These are phyloP conservation scores for Noccaea bulbosa DNA, from an alignment of 345 rosid genomes.

Conservation along the genomic window DNA sequence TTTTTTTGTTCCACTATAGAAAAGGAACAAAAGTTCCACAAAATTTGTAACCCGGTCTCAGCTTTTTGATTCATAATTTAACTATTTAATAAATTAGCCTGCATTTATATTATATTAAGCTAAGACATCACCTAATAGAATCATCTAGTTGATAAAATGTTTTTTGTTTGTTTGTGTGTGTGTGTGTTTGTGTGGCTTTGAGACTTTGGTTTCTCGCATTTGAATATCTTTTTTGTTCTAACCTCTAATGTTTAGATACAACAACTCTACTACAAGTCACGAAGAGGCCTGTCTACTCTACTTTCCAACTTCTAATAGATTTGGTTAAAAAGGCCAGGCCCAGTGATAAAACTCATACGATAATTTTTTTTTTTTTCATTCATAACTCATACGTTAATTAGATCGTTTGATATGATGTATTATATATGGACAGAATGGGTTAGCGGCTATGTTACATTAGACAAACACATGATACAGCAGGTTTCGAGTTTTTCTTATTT, in stretches of 20 bases:
- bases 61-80: constrained; percentile 30
- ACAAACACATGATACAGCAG: neutral
- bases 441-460: constrained; percentile 9
- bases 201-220: no score
- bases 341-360: neutral
- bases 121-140: neutral
- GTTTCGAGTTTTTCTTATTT: neutral
- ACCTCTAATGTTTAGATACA: no score
- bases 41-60: constrained; percentile 29
- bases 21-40: constrained; percentile 25
- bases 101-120: neutral
- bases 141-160: no score
- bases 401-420: neutral
- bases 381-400: neutral
- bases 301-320: neutral
- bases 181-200: no score
- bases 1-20: constrained; percentile 21
- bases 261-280: neutral
- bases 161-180: no score
- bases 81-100: constrained; percentile 31
- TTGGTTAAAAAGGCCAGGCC: constrained; percentile 11
- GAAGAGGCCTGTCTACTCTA: neutral
- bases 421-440: constrained; percentile 1
- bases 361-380: no score
- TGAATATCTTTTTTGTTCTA: no score